Evolutionary conservation across 148 eudicot species (phyloP), one percentile per base, ranked within the genome.

Genomic region (Nepenthes gracilis): DNA sequence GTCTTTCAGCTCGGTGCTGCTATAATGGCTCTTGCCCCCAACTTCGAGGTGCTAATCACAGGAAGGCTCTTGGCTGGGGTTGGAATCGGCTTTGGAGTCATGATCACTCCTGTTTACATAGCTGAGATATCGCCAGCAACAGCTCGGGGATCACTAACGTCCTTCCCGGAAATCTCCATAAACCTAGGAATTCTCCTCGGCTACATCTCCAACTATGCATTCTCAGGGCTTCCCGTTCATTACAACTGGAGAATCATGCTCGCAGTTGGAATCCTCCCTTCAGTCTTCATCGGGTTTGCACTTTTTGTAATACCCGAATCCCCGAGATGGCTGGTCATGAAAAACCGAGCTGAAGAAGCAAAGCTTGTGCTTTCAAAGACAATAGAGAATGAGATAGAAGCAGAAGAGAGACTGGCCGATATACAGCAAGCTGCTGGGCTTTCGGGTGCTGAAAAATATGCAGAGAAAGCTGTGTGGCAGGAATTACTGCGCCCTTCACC

Each of bases 281-380:
- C 97, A 1, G 64, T 87, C 35, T 66, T 87, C 12, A 85, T 90
- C 2, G 97, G 75, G 2, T 74, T 82, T 50, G 91, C 95, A 48
- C 80, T 90, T 36, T 77, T 68, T 56, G 55, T 86, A 11, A 87
- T 90, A 53, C 97, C 95, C 0, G 97, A 90, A 72, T 87, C 97
- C 2, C 97, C 97, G 33, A 63, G 97, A 69, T 90, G 97, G 97
- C 62, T 90, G 33, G 83, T 90, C 6, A 49, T 84, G 70, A 84
- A 82, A 58, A 77, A 77, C 69, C 57, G 95, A 60, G 72, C 79
- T 2, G 87, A 80, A 2, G 88, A 90, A 74, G 97, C 97, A 14
- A 77, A 74, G 62, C 14, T 38, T 1, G 84, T 90, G 36, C 74
- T 90, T 5, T 12, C 62, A 12, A 90, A 67, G 70, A 87, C 91